Conservation (phyloP, 192 early-diverging fungal species). For the Gigaspora rosea region DNA sequence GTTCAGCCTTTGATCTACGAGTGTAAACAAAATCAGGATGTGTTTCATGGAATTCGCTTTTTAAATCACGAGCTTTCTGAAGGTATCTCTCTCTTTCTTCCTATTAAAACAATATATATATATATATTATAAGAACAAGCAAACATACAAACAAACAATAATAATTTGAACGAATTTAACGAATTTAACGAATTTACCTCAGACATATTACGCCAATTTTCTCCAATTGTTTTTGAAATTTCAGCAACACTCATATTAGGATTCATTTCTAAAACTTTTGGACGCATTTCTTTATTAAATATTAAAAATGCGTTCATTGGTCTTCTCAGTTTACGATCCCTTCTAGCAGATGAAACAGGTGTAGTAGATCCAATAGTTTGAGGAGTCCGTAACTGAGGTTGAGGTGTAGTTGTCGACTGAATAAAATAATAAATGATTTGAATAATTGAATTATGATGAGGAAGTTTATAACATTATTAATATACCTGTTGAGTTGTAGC, state of each 20-base stretch:
- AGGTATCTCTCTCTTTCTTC: conserved; percentile 47
- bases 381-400: no score
- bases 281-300: conserved; percentile 63
- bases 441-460: no score
- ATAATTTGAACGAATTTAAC: no score
- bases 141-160: not conserved
- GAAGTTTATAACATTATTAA: not conserved
- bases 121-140: not conserved
- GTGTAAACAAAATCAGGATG: conserved; percentile 61
- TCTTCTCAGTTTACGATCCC: conserved; percentile 52
- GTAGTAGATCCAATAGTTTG: conserved; percentile 1
- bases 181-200: no score
- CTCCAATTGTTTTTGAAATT: conserved; percentile 58
- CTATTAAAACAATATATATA: conserved; percentile 29
- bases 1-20: conserved; percentile 60
- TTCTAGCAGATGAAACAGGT: conserved; percentile 31
- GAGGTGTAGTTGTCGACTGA: not conserved
- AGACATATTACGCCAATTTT: conserved; percentile 52
- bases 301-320: conserved; percentile 64
- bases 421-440: no score
- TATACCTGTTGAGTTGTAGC: not conserved
- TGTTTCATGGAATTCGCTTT: conserved; percentile 50
- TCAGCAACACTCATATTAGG: conserved; percentile 60
- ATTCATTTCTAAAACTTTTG: conserved; percentile 53
- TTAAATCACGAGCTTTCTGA: conserved; percentile 48